Evolutionary conservation across 805 yeast species (phyloP), one percentile per base, ranked within the genome.

Genomic region (Starmerella apis): DNA sequence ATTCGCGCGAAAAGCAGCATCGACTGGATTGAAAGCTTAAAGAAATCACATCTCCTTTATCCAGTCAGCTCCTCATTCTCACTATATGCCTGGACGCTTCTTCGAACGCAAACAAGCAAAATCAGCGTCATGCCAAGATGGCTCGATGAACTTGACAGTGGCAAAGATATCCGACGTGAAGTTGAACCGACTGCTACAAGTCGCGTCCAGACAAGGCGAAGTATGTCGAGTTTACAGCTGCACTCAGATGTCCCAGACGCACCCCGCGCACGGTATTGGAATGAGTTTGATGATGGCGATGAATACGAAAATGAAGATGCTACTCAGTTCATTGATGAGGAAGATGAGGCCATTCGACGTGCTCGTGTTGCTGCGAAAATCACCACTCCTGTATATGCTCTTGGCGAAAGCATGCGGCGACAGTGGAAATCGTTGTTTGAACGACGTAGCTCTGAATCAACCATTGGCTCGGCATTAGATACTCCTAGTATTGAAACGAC

Each of bases 281-380:
- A 79, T 59, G 84, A 79, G 64, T 79, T 79, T 60, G 84, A 79
- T 58, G 71, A 79, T 0, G 83, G 78, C 51, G 75, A 65, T 39
- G 77, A 68, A 50, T 67, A 62, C 24, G 71, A 68, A 28, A 68
- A 62, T 30, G 59, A 65, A 10, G 61, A 60, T 16, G 52, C 49
- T 25, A 50, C 50, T 16, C 52, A 50, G 1, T 56, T 58, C 44
- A 57, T 56, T 23, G 71, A 68, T 35, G 71, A 64, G 11, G 60
- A 58, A 10, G 56, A 52, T n/a, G 61, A 60, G 35, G 63, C 59
- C 19, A 58, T 53, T 50, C 59, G 39, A 57, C 63, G 54, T 53
- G 61, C 44, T 49, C 62, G 43, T 52, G 67, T 50, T 64, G 71
- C 56, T 3, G 61, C 63, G 8, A 53, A 53, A 30, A 46, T 66